A percentile compares a stretch with the other conserved stretches of the same genome.
These are phyloP conservation scores for Sisymbrium irio DNA, from an alignment of 345 rosid genomes.

Conservation along the genomic window DNA sequence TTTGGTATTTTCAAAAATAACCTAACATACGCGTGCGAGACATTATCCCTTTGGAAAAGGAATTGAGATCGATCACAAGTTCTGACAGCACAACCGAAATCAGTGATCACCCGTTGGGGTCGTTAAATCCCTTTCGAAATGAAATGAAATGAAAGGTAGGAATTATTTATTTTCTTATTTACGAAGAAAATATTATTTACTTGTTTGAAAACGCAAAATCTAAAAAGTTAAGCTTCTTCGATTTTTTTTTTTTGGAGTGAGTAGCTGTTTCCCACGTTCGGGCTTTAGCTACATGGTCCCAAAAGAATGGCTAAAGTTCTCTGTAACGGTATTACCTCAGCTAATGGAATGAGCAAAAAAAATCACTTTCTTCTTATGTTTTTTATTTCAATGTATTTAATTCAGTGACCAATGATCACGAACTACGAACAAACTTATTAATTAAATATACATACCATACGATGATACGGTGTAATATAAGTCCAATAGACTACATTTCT, in stretches of 20 bases:
- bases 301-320: not conserved
- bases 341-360: not conserved
- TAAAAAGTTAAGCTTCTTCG: not conserved
- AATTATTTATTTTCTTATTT: conserved; percentile 3
- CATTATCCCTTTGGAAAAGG: too few species aligned
- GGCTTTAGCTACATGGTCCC: conserved; percentile 6
- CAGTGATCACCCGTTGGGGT: not conserved
- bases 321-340: not conserved
- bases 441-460: not conserved
- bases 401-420: not conserved
- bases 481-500: not conserved
- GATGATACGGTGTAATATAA: not conserved
- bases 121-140: not conserved
- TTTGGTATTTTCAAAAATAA: not conserved
- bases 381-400: not conserved
- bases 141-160: not conserved
- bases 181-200: not conserved
- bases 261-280: conserved; percentile 18
- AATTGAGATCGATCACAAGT: not conserved
- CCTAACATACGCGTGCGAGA: not conserved
- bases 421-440: not conserved
- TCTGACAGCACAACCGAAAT: not conserved
- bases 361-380: not conserved
- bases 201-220: not conserved
- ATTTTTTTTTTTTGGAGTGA: not conserved